These are phyloP conservation scores for Balakata baccata DNA, from an alignment of 345 rosid species.

Conservation along the genomic window DNA sequence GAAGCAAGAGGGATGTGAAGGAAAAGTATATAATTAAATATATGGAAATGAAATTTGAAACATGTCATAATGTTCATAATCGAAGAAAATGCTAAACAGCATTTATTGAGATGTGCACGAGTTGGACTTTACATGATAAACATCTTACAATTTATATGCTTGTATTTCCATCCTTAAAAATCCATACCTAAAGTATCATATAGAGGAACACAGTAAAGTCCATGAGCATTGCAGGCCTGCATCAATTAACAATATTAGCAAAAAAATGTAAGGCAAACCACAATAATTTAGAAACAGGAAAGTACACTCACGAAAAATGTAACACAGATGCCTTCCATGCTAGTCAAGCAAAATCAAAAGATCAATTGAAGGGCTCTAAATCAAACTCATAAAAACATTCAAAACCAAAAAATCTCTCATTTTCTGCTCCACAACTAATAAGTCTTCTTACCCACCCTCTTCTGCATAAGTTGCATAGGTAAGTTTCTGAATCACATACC, in stretches of 20 bases:
- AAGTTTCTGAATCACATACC: too few species aligned
- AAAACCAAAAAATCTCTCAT: neutral
- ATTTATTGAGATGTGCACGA: neutral
- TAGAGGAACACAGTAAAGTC: slow-evolving; percentile 88
- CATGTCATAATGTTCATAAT: neutral
- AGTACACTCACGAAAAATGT: neutral
- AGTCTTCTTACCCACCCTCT: too few species aligned
- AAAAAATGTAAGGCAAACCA: neutral
- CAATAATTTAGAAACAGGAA: slow-evolving; percentile 7
- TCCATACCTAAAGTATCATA: slow-evolving; percentile 92
- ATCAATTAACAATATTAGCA: slow-evolving; percentile 22
- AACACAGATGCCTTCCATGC: neutral
- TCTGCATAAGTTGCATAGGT: too few species aligned
- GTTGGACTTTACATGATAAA: neutral
- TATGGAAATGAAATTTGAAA: neutral
- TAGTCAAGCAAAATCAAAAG: neutral
- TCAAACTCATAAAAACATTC: neutral
- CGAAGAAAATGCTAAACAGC: neutral
- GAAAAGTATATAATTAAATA: neutral
- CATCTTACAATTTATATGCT: too few species aligned
- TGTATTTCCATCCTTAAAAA: neutral
- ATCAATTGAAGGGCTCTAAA: neutral
- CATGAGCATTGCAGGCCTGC: slow-evolving; percentile 99
- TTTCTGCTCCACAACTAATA: too few species aligned
- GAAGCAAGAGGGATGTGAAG: neutral